Percentiles rank a stretch among this genome's conserved stretches.
These are phyloP conservation scores for sweet orange (Citrus sinensis) DNA, from an alignment of 345 rosid genomes.

Conservation along the genomic window DVS_A1.0 CM039164.1:28790501-28791000, in stretches of 20 bases:
- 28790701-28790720: slow-evolving; percentile 61
- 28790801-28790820: background rate
- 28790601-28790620: slow-evolving; percentile 32
- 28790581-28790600: background rate
- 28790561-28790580: background rate
- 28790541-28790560: background rate
- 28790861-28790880: slow-evolving; percentile 59
- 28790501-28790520: background rate
- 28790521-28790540: background rate
- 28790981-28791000: slow-evolving; percentile 59
- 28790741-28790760: background rate
- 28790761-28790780: background rate
- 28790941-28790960: slow-evolving; percentile 71
- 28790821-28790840: background rate
- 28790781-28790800: background rate
- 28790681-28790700: slow-evolving; percentile 48
- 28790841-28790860: slow-evolving; percentile 29
- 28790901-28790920: slow-evolving; percentile 74
- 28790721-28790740: slow-evolving; percentile 28
- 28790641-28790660: too few relatives aligned
- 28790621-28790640: slow-evolving; percentile 33
- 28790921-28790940: slow-evolving; percentile 80
- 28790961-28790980: slow-evolving; percentile 74
- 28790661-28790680: slow-evolving; percentile 22
- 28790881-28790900: slow-evolving; percentile 84